These are phyloP conservation scores for Boletellus ananiceps DNA, from an alignment of 768 basidiomycete genomes.

Conservation along the genomic window DNA sequence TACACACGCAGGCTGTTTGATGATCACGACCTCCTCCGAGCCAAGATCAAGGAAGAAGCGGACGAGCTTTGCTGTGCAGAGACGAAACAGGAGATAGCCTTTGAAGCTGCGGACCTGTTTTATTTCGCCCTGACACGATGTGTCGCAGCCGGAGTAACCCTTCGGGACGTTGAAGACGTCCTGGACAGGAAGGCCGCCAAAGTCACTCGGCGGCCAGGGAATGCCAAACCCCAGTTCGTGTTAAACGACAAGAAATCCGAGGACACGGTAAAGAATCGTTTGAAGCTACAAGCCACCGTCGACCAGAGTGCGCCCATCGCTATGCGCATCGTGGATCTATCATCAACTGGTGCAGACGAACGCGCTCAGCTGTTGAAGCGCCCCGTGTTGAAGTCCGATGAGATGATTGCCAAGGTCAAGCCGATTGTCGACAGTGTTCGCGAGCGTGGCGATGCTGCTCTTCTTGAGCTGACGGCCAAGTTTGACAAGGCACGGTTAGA, in stretches of 20 bases:
- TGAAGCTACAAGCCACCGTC: slow-evolving; percentile 18
- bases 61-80: slow-evolving; percentile 89
- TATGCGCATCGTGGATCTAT: slow-evolving; percentile 72
- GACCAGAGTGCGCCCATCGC: slow-evolving; percentile 50
- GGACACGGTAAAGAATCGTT: slow-evolving; percentile 27
- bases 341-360: slow-evolving; percentile 43
- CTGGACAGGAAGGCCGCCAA: slow-evolving; percentile 84
- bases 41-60: slow-evolving; percentile 98
- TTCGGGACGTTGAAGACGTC: slow-evolving; percentile 79
- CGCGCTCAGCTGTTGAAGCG: slow-evolving; percentile 74
- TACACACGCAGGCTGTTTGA: slow-evolving; percentile 87
- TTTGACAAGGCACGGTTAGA: slow-evolving; percentile 80
- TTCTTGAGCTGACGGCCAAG: slow-evolving; percentile 86
- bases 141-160: slow-evolving; percentile 71
- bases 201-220: slow-evolving; percentile 81
- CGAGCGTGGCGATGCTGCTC: slow-evolving; percentile 75
- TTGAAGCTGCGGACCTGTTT: slow-evolving; percentile 91
- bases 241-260: slow-evolving; percentile 18
- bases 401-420: slow-evolving; percentile 75
- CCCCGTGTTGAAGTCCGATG: slow-evolving; percentile 73
- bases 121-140: slow-evolving; percentile 92
- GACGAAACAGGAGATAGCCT: slow-evolving; percentile 78
- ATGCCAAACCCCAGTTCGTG: slow-evolving; percentile 84
- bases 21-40: slow-evolving; percentile 73
- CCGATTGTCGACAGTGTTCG: slow-evolving; percentile 92